phyloP scores from a whole-genome alignment of 2,329 filamentous ascomycete species.

The Sporothrix luriei region DNA sequence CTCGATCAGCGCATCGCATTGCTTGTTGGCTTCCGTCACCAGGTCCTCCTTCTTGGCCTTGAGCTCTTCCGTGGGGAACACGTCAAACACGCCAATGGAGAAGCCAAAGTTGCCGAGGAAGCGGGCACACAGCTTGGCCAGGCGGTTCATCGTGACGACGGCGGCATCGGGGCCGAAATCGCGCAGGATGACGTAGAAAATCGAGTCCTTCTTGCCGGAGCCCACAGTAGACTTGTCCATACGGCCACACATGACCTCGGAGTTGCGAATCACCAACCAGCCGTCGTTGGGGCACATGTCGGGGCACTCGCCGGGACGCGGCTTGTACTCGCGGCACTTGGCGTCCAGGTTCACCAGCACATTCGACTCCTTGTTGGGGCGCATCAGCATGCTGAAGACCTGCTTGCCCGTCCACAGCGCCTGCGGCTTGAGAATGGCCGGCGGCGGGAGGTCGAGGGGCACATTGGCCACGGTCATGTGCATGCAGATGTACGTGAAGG shows the following conservation, averaged over 20 bases:
- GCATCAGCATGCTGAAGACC: slow-evolving; percentile 80
- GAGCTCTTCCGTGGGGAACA: slow-evolving; percentile 76
- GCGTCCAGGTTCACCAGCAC: slow-evolving; percentile 92
- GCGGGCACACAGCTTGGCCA: slow-evolving; percentile 87
- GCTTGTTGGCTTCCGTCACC: slow-evolving; percentile 74
- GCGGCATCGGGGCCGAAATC: slow-evolving; percentile 91
- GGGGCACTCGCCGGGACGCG: slow-evolving; percentile 58
- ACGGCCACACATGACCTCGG: slow-evolving; percentile 92
- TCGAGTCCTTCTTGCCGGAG: slow-evolving; percentile 93
- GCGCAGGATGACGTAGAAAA: slow-evolving; percentile 94
- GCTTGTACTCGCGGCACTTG: slow-evolving; percentile 79
- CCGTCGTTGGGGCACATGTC: slow-evolving; percentile 85
- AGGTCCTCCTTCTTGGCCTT: slow-evolving; percentile 73
- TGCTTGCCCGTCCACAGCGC: slow-evolving; percentile 94
- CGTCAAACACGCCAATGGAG: slow-evolving; percentile 93
- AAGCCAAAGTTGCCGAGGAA: slow-evolving; percentile 90
- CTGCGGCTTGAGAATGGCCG: slow-evolving; percentile 81
- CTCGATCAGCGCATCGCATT: slow-evolving; percentile 81
- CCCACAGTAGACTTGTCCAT: slow-evolving; percentile 99
- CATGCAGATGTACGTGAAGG: slow-evolving; percentile 86
- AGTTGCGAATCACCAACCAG: slow-evolving; percentile 92
- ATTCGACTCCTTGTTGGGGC: slow-evolving; percentile 79
- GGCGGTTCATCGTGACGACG: slow-evolving; percentile 87
- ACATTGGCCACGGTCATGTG: slow-evolving; percentile 81
- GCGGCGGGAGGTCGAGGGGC: slow-evolving; percentile 81